Evolutionary conservation across 495 filamentous ascomycete genomes (phyloP).

Genomic region (Neurospora tetraspora): DNA sequence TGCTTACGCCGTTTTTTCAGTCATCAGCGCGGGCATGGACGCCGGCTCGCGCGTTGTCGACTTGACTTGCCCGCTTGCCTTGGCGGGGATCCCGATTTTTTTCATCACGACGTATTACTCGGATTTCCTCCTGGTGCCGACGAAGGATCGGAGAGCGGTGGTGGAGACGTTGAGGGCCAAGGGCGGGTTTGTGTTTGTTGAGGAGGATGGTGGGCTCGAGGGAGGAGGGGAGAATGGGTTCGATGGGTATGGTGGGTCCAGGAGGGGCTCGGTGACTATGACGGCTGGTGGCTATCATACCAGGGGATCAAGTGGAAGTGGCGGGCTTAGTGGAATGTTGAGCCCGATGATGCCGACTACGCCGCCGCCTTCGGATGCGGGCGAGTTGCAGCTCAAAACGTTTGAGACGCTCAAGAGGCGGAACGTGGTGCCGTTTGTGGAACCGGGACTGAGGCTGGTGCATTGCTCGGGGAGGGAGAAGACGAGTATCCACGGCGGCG

Average conservation of each 20-base stretch:
- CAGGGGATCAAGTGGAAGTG: constrained; percentile 36
- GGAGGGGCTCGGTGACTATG: neutral
- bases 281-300: constrained; percentile 27
- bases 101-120: constrained; percentile 98
- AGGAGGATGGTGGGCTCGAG: constrained; percentile 33
- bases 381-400: constrained; percentile 72
- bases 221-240: neutral
- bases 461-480: constrained; percentile 63
- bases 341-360: constrained; percentile 44
- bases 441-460: constrained; percentile 58
- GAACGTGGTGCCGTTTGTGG: constrained; percentile 63
- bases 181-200: constrained; percentile 64
- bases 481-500: constrained; percentile 11
- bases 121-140: constrained; percentile 90
- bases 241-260: neutral
- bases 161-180: constrained; percentile 64
- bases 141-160: constrained; percentile 59
- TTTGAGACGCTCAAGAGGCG: constrained; percentile 66
- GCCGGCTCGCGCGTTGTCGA: constrained; percentile 92
- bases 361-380: constrained; percentile 64
- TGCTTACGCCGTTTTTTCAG: constrained; percentile 77
- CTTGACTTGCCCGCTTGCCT: constrained; percentile 77
- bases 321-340: neutral
- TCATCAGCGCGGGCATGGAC: constrained; percentile 79
- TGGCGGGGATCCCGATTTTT: constrained; percentile 92